Evolutionary conservation across 2,329 filamentous ascomycete species (phyloP), one percentile per base, ranked within the genome.

Genomic region (Microdochium paspali): DNA sequence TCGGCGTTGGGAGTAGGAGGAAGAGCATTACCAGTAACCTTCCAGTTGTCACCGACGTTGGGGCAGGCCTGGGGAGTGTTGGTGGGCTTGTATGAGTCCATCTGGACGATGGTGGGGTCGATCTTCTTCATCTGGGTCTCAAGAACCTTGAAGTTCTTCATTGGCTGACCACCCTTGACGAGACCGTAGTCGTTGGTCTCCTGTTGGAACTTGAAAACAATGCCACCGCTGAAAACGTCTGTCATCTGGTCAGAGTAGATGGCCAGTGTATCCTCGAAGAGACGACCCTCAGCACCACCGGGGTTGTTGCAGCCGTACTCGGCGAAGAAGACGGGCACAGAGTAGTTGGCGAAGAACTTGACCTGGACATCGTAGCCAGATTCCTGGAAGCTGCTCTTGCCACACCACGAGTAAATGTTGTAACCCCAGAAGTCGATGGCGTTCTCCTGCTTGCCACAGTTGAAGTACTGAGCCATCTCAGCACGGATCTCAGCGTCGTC

Each of bases 341-440:
- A 82, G 72, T 84, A 90, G 61, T 77, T 78, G 25, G 71, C 66
- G 67, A 88, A 90, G 63, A 89, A 84, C 58, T 82, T 65, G 53
- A 84, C 86, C 59, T 85, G 79, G 18, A 77, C 75, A 54, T 84
- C 74, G 66, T 82, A 90, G 47, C 84, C 84, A 20, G 86, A 89
- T 52, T 74, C 55, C 15, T 68, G 67, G 70, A 76, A 89, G 53
- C 74, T 79, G 53, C 84, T 87, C 53, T 60, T 55, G 59, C 85
- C 86, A 61, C 86, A 90, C 86, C 86, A 90, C 39, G 86, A 89
- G 72, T 90, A 90, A 69, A 90, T 88, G 73, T 90, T 90, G 79
- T 90, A 90, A 45, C 86, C 86, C 80, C 84, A 90, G 71, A 89
- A 89, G 64, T 90, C 86, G 55, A 90, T 87, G 44, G 80, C 68